Conservation (phyloP, 208 protist genomes). For the Crithidia thermophila region DNA sequence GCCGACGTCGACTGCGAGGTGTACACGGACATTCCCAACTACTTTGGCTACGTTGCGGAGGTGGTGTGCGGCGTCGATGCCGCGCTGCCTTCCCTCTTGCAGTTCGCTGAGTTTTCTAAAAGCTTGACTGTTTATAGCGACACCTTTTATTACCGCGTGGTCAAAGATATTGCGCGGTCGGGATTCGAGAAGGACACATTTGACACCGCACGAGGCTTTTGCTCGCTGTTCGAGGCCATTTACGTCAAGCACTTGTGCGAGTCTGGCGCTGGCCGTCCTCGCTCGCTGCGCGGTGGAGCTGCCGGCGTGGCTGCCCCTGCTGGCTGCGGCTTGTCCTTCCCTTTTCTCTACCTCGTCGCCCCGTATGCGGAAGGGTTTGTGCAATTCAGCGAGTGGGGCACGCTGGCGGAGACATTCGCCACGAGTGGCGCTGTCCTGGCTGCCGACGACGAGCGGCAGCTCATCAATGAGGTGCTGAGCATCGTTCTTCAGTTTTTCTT, state of each 20-base stretch:
- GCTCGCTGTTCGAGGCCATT: constrained; percentile 65
- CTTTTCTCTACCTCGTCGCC: constrained; percentile 70
- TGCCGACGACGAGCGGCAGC: constrained; percentile 22
- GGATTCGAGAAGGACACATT: constrained; percentile 56
- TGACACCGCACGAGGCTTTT: constrained; percentile 61
- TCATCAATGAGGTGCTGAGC: constrained; percentile 24
- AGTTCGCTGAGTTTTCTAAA: constrained; percentile 22
- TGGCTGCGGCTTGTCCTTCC: constrained; percentile 57
- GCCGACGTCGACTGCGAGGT: constrained; percentile 57
- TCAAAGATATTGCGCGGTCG: constrained; percentile 53
- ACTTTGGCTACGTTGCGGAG: constrained; percentile 80
- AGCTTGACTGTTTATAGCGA: constrained; percentile 47
- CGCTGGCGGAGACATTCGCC: constrained; percentile 20
- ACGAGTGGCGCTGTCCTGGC: constrained; percentile 23
- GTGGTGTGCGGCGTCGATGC: constrained; percentile 53
- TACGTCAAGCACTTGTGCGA: constrained; percentile 52
- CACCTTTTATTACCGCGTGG: constrained; percentile 60
- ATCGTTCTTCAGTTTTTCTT: constrained; percentile 64
- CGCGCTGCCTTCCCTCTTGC: constrained; percentile 25
- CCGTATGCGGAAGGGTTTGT: constrained; percentile 78
- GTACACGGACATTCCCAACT: constrained; percentile 79
- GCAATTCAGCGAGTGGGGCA: constrained; percentile 39
- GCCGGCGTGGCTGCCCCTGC: not conserved
- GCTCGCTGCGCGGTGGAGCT: not conserved
- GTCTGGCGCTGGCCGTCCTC: constrained; percentile 4